phyloP scores from a whole-genome alignment of 495 filamentous ascomycete species.

The Aspergillus affinis region DNA sequence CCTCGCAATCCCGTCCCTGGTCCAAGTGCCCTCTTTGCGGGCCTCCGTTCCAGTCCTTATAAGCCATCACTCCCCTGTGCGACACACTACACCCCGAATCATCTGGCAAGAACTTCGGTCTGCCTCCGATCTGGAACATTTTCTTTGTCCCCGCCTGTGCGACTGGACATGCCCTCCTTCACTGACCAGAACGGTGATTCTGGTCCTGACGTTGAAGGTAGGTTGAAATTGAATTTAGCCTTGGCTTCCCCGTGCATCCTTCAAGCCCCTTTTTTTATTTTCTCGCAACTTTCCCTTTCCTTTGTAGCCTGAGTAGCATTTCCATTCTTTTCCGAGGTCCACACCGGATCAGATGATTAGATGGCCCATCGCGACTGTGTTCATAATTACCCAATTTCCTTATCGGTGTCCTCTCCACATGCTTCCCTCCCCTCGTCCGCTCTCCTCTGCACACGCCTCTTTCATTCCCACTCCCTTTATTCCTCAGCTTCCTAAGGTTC shows the following conservation, averaged over 20 bases:
- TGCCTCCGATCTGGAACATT: not conserved
- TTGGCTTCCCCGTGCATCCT: constrained; percentile 7
- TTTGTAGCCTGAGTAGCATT: constrained; percentile 23
- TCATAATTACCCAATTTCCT: constrained; percentile 2
- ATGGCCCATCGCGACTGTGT: constrained; percentile 21
- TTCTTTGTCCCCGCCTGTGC: not conserved
- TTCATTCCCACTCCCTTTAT: constrained; percentile 9
- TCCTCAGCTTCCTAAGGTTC: constrained; percentile 20
- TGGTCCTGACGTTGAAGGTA: constrained; percentile 37
- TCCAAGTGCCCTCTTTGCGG: constrained; percentile 3
- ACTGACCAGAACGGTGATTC: constrained; percentile 29
- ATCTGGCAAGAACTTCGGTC: constrained; percentile 1
- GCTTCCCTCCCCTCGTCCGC: not conserved
- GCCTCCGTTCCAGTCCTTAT: constrained; percentile 1
- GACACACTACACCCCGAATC: not conserved
- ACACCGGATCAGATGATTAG: constrained; percentile 23
- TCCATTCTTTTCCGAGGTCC: constrained; percentile 10
- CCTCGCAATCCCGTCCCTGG: constrained; percentile 4
- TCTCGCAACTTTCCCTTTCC: constrained; percentile 7
- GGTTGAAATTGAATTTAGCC: constrained; percentile 17
- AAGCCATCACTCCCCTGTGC: not conserved
- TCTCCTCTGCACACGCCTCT: not conserved
- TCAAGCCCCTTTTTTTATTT: constrained; percentile 4
- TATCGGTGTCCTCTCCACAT: constrained; percentile 1
- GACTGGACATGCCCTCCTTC: constrained; percentile 36